Percentiles rank a stretch among this genome's conserved stretches.
These are phyloP conservation scores for Lenwebbia sp. DNA, from an alignment of 345 rosid species.

Conservation along the genomic window DNA sequence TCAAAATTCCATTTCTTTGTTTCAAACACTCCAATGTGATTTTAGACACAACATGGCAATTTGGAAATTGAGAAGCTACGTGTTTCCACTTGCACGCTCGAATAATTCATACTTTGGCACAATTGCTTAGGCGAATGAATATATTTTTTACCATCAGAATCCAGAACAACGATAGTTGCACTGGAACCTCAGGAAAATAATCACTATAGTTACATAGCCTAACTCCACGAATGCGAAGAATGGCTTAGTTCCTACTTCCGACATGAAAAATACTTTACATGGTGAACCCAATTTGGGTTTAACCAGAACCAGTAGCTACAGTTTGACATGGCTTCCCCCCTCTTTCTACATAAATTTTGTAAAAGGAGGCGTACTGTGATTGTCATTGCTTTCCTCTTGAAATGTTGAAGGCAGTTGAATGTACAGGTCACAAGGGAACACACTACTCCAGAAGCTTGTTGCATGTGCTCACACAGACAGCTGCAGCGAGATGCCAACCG, in stretches of 20 bases:
- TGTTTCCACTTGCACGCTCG: background rate
- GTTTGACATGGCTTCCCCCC: background rate
- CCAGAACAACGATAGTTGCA: background rate
- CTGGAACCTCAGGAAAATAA: background rate
- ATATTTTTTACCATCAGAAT: background rate
- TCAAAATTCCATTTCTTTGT: background rate
- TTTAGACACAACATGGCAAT: background rate
- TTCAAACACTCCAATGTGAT: background rate
- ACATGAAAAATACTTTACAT: background rate
- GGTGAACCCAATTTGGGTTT: background rate
- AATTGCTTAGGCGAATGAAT: background rate
- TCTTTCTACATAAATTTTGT: background rate
- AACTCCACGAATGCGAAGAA: background rate
- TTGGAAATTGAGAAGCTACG: background rate
- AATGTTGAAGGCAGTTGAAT: background rate
- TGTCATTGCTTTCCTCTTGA: background rate
- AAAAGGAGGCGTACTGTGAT: background rate
- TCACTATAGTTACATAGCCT: background rate
- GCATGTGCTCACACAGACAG: constrained; percentile 83
- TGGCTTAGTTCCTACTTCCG: background rate
- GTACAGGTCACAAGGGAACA: background rate
- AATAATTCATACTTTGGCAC: background rate
- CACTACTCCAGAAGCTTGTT: constrained; percentile 79
- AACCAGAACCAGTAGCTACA: background rate
- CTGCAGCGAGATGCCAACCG: constrained; percentile 98